A percentile compares a stretch with the other conserved stretches of the same genome.
phyloP scores from a whole-genome alignment of 163 green algal species.

The Scenedesmus sp. region DNA sequence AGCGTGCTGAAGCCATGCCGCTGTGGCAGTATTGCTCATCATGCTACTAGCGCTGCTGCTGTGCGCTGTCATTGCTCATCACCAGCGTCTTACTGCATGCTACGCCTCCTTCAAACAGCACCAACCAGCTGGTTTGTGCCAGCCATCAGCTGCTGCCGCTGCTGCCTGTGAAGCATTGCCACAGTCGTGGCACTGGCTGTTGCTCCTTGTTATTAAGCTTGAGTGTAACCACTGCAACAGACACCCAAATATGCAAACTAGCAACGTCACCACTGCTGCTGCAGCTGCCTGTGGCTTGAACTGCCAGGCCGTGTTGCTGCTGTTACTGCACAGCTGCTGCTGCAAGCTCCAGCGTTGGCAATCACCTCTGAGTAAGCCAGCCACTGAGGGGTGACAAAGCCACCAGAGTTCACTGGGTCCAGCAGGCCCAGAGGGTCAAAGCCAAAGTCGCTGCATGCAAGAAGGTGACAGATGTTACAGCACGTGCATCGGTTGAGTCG shows the following conservation, averaged over 20 bases:
- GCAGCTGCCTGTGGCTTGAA: neutral
- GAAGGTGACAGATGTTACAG: neutral
- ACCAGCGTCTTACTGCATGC: no score
- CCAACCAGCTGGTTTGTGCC: neutral
- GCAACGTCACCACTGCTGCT: neutral
- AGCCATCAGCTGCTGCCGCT: neutral
- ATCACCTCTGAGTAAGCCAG: slow-evolving; percentile 86
- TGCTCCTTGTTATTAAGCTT: neutral
- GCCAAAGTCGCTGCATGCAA: slow-evolving; percentile 80
- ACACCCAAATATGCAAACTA: no score
- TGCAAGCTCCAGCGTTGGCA: neutral
- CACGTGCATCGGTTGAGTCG: neutral
- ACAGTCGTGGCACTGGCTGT: neutral
- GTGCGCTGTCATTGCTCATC: no score
- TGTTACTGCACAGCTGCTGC: neutral
- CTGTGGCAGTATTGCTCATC: no score
- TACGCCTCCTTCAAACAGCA: no score
- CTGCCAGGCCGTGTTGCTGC: neutral
- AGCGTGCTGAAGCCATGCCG: no score
- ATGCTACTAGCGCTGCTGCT: no score
- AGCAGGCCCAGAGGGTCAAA: slow-evolving; percentile 97
- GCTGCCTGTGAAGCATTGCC: neutral
- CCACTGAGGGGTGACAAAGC: slow-evolving; percentile 96
- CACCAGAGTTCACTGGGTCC: slow-evolving; percentile 93
- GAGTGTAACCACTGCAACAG: neutral